Conservation (phyloP, 345 rosid genomes). For the Carallia pectinifolia region DNA sequence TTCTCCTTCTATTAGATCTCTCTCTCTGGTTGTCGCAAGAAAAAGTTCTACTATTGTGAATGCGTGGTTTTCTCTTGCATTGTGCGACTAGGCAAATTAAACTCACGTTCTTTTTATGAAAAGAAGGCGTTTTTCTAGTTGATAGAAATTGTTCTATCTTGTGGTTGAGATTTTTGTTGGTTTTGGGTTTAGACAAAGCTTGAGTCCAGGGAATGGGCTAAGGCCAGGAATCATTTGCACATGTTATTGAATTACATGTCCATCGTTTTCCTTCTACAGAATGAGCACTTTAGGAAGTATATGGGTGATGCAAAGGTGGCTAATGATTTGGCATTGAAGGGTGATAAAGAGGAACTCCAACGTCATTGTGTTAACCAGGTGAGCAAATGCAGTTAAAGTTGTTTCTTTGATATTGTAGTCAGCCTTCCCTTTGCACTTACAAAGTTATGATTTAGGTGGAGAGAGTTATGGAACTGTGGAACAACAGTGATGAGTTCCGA, state of each 20-base stretch:
- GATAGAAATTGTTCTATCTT: too few species aligned
- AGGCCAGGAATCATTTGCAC: too few species aligned
- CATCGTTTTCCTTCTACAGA: conserved; percentile 38
- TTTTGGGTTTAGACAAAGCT: too few species aligned
- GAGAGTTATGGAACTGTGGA: conserved; percentile 63
- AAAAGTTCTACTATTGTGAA: too few species aligned
- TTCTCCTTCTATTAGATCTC: too few species aligned
- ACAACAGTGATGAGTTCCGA: conserved; percentile 59
- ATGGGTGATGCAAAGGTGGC: conserved; percentile 58
- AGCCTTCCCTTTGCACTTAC: conserved; percentile 19
- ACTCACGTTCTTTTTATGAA: too few species aligned
- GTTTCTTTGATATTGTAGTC: conserved; percentile 4
- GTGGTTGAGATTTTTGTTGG: too few species aligned
- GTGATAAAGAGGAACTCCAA: conserved; percentile 55
- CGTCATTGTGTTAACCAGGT: conserved; percentile 66
- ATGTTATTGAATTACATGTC: neutral
- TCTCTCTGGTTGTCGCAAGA: too few species aligned
- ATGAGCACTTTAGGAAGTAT: conserved; percentile 52
- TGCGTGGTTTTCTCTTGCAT: too few species aligned
- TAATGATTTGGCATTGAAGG: conserved; percentile 52
- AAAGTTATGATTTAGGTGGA: conserved; percentile 53
- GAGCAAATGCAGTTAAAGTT: conserved; percentile 18
- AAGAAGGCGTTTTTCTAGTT: too few species aligned
- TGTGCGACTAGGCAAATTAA: too few species aligned
- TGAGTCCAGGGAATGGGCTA: too few species aligned